A percentile compares a stretch with the other conserved stretches of the same genome.
Evolutionary conservation across 495 filamentous ascomycete species (phyloP).

Genomic region (Durotheca rogersii): DNA sequence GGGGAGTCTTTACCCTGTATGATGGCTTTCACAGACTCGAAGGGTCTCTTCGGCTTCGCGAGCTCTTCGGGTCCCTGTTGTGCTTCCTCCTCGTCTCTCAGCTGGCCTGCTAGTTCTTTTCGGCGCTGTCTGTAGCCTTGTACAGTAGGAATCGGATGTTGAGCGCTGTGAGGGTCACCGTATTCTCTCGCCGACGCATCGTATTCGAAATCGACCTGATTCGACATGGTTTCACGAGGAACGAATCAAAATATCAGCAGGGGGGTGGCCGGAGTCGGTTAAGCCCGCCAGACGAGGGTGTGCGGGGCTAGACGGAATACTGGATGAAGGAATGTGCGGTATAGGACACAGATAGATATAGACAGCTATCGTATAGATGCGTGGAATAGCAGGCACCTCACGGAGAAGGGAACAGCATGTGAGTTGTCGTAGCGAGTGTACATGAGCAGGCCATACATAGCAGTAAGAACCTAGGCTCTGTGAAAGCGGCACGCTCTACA

Average conservation of each 20-base stretch:
- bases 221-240: constrained; percentile 15
- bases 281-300: no score
- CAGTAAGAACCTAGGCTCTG: neutral
- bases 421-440: no score
- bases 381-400: no score
- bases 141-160: constrained; percentile 64
- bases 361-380: no score
- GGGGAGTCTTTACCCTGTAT: constrained; percentile 41
- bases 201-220: constrained; percentile 47
- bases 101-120: constrained; percentile 46
- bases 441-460: no score
- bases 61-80: constrained; percentile 42
- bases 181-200: constrained; percentile 48
- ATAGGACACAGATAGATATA: no score
- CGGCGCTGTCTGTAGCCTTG: constrained; percentile 60
- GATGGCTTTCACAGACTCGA: constrained; percentile 43
- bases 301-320: no score
- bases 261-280: neutral
- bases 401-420: no score
- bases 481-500: constrained; percentile 1
- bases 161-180: constrained; percentile 53
- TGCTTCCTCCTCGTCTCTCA: constrained; percentile 41
- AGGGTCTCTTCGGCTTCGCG: constrained; percentile 41
- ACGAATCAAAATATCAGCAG: neutral
- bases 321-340: no score